phyloP scores from a whole-genome alignment of 805 yeast genomes.

The Saccharomycopsis guyanensis region DNA sequence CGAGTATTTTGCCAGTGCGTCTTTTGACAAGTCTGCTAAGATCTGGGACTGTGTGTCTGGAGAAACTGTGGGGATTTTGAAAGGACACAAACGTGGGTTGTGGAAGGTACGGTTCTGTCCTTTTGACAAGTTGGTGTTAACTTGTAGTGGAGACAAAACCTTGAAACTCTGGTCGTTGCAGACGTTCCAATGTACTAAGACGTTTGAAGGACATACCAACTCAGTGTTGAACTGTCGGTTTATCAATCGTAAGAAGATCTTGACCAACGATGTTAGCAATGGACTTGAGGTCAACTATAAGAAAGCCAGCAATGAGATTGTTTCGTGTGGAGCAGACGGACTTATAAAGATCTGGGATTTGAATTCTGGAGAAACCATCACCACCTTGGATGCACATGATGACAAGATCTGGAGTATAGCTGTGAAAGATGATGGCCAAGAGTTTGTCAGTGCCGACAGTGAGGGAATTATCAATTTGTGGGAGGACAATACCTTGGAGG shows the following conservation, averaged over 20 bases:
- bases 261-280: conserved; percentile 29
- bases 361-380: conserved; percentile 65
- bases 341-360: conserved; percentile 86
- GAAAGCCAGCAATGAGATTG: conserved; percentile 21
- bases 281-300: conserved; percentile 8
- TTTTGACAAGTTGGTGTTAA: conserved; percentile 67
- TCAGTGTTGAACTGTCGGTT: conserved; percentile 80
- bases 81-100: conserved; percentile 90
- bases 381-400: conserved; percentile 87
- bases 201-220: conserved; percentile 92
- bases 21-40: conserved; percentile 88
- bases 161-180: conserved; percentile 80
- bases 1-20: conserved; percentile 82
- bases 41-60: conserved; percentile 85
- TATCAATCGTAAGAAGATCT: conserved; percentile 56
- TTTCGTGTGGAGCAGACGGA: conserved; percentile 87
- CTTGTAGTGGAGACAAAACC: conserved; percentile 91
- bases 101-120: conserved; percentile 86
- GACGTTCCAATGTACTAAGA: conserved; percentile 67
- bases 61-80: conserved; percentile 74
- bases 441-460: conserved; percentile 83
- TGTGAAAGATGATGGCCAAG: conserved; percentile 51
- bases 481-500: conserved; percentile 79
- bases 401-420: conserved; percentile 93
- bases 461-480: conserved; percentile 88